Evolutionary conservation across 202 grass and related monocot genomes (phyloP), one percentile per base, ranked within the genome.

Genomic region (Schoenoplectus tabernaemontani): DNA sequence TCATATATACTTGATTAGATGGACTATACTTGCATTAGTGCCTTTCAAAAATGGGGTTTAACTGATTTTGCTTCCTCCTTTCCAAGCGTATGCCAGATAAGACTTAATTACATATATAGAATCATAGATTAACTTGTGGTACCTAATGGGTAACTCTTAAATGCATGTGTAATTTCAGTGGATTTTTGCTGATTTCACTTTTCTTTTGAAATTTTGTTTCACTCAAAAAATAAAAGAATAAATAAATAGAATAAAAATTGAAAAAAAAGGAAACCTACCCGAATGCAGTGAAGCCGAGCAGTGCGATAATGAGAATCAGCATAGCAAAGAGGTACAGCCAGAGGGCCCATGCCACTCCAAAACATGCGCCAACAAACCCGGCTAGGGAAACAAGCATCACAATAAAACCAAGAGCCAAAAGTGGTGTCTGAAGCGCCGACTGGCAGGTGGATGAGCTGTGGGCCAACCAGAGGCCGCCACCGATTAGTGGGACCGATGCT

Each of bases 331-430:
- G 92, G 85, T 96, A 99, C 33, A 99, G 86, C 96, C 96, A 93
- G 19, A 99, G 86, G 1, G 92, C 96, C 92, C 91, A 99, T 6
- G 92, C 92, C 4, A 99, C 91, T 30, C 92, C 87, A 85, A 99
- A 99, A 89, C 96, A 99, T 0, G 96, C 92, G 12, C 96, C 96
- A 17, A 99, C 85, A 22, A 99, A 96, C 1, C 96, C 96, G 2
- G 90, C 88, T 0, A 99, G 88, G 10, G 96, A 99, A 47, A 99
- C 78, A 54, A 99, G 47, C 76, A 99, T 87, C 30, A 96, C 85
- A 2, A 85, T 33, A 82, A 99, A 99, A 66, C 96, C 96, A 63
- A 93, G 58, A 17, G 86, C 47, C 68, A 99, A 87, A 24, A 99
- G 88, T 2, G 96, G 96, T 20, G 90, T 95, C 88, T 99, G 96